Base-by-base conservation (phyloP, 768 basidiomycete species). In the Serpula lacrymans region DNA sequence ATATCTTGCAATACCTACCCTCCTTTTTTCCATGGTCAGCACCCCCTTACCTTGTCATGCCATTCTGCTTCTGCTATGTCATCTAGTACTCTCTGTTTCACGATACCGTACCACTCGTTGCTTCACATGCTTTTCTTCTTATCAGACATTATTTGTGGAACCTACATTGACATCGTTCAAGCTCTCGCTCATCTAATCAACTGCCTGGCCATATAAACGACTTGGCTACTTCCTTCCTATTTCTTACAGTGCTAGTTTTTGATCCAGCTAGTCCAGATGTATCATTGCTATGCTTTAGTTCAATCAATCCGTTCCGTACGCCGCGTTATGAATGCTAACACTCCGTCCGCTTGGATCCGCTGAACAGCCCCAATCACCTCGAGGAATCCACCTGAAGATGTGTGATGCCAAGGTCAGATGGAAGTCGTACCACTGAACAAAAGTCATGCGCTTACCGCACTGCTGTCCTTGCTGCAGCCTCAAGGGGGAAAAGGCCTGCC, bases 361-460 rank as follows among this genome's bases (percentile, higher is more conserved):
- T 3, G 88, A 73, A 57, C 95, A 96, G 41, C 95, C 95, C 95
- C 95, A 99, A 62, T 97, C 95, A 41, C 83, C 87, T 53, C 90
- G 83, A 34, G 93, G 93, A 62, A 93, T 85, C 93, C 91, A 94
- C 48, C 87, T 87, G 60, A 37, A 46, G 23, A 47, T 51, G n/a
- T 42, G 10, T n/a, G 35, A 23, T 31, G 41, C 14, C 36, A 49
- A 24, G 20, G 9, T 11, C 33, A 34, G 12, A 34, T 9, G 33
- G 28, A 29, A 29, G 10, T 29, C 10, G 16, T 18, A 18, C 5
- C 10, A 14, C 22, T 17, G 17, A 26, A 34, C 22, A 16, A 31
- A 43, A 45, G 4, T 32, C 14, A 25, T 43, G 44, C 28, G 67
- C 80, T 43, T 59, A 90, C 81, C 94, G 77, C 32, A 98, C 94